Evolutionary conservation across 495 filamentous ascomycete genomes (phyloP).

Genomic region (Penicillium paradoxum): DNA sequence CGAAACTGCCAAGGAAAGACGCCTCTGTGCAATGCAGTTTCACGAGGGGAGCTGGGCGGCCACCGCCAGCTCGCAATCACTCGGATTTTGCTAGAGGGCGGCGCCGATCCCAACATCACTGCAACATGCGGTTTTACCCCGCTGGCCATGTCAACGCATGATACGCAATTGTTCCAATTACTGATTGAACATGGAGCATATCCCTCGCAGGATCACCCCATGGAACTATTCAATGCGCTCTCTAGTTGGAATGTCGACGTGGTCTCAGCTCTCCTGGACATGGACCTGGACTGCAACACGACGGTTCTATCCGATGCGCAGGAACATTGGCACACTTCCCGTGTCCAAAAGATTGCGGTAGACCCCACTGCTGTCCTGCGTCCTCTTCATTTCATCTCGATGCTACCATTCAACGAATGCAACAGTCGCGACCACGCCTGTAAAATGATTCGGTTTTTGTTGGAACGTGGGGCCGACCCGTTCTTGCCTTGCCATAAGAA

Average conservation of each 20-base stretch:
- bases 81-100: conserved; percentile 27
- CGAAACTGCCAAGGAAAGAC: conserved; percentile 33
- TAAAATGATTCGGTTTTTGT: conserved; percentile 7
- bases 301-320: conserved; percentile 9
- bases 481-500: conserved; percentile 6
- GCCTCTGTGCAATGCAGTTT: conserved; percentile 36
- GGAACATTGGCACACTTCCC: conserved; percentile 14
- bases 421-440: conserved; percentile 12
- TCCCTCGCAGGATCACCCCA: conserved; percentile 16
- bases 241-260: conserved; percentile 6
- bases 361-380: background rate
- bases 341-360: background rate
- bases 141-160: conserved; percentile 14
- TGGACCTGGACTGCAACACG: conserved; percentile 15
- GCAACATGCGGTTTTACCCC: conserved; percentile 18
- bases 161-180: conserved; percentile 10
- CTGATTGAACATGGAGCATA: conserved; percentile 16
- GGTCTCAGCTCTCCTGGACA: conserved; percentile 6
- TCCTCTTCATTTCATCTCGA: conserved; percentile 19
- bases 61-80: conserved; percentile 21
- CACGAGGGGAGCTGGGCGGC: background rate
- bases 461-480: conserved; percentile 15
- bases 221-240: conserved; percentile 17
- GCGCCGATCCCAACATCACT: conserved; percentile 34
- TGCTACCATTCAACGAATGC: conserved; percentile 16